Evolutionary conservation across 768 basidiomycete species (phyloP), one percentile per base, ranked within the genome.

Genomic region (Tremella fuciformis): DNA sequence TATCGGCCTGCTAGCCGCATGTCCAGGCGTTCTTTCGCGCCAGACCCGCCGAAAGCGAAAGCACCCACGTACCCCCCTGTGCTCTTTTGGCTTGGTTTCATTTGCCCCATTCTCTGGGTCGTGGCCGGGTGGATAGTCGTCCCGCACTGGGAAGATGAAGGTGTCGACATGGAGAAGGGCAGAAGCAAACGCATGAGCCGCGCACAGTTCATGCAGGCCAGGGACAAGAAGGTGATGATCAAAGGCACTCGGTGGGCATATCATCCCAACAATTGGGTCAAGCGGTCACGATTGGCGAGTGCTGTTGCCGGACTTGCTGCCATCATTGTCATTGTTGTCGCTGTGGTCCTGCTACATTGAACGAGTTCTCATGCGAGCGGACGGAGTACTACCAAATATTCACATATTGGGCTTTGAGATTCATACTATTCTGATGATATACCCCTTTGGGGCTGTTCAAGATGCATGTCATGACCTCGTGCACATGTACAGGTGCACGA

Each of bases 141-240:
- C 22, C 42, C 42, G n/a, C n/a, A 46, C 8, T 18, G 22, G 22
- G 42, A 18, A 8, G 22, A 46, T 15, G 42, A 46, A 8, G 16
- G 6, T 15, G 15, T 18, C 6, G 42, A n/a, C 22, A 46, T 15
- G 22, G 42, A n/a, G n/a, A 46, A 46, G n/a, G 42, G 42, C n/a
- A 46, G 42, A 22, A 22, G 22, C n/a, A 46, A 46, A 15, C 22
- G n/a, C n/a, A 46, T 46, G 42, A 46, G 42, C 8, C n/a, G 42
- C n/a, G n/a, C n/a, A 4, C n/a, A 46, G 22, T n/a, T 18, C n/a
- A 46, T 18, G 22, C 42, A 46, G 22, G 22, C n/a, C 7, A 46
- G 42, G 22, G 29, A 34, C 29, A 34, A 34, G 29, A 34, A 34
- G 29, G 29, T 34, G 6, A 34, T 34, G 29, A 34, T 34, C 29